Evolutionary conservation across 164 flowering plant genomes (phyloP), one percentile per base, ranked within the genome.

Genomic region (Aristolochia californica): DNA sequence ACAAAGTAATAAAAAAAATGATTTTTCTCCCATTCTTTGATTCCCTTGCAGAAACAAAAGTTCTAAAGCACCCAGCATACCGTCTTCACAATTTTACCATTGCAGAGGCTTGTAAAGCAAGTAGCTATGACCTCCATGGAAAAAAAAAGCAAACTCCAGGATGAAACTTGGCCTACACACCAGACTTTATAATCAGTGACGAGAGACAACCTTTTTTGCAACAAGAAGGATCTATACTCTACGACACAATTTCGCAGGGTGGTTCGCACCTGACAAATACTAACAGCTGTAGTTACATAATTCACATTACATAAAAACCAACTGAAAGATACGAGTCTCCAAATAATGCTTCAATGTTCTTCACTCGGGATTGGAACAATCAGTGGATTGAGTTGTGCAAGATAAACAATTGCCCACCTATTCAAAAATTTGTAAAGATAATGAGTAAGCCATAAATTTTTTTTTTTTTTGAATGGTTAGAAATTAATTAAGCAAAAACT

Each of bases 331-430:
- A 34, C 40, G 10, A 34, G 40, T 34, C 40, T 34, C 40, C 40
- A 34, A 8, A 34, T 7, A 34, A 8, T 5, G 54, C 26, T 50
- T 78, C 74, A 83, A 58, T 76, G 86, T 5, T 67, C 72, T 66
- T 82, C 81, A 58, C 59, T 70, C 25, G 75, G 72, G 27, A 78
- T 67, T 10, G 83, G 83, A 51, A 77, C 80, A n/a, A 79, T 77
- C 47, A 79, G 73, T 2, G 80, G 80, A 44, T 79, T 79, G 71
- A 79, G 40, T 68, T 79, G 83, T 20, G 83, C 83, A 51, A 77
- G 74, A 65, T 77, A 79, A 17, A 77, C 80, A 56, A 79, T 79
- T 24, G 79, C 83, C 83, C 80, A 79, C 83, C 83, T 79, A 54
- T 54, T 26, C 57, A 12, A n/a, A 63, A 66, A 18, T 27, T 26